These are phyloP conservation scores for Conidiobolus incongruus DNA, from an alignment of 371 early-diverging fungal genomes.

Conservation along the genomic window DNA sequence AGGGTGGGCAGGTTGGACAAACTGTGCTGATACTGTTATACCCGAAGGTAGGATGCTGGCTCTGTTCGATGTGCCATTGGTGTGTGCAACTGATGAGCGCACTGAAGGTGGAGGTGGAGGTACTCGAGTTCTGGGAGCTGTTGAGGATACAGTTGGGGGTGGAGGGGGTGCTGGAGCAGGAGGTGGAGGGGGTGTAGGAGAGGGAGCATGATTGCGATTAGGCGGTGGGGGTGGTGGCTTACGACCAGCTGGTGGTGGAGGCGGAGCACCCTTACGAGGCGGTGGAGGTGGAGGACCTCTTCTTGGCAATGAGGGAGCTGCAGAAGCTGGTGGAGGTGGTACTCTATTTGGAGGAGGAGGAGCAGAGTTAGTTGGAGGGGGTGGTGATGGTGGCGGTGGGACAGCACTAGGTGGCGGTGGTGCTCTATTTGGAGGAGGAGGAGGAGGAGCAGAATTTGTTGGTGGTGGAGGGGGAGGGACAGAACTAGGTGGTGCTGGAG, in stretches of 20 bases:
- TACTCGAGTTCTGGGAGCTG: background rate
- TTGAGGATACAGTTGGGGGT: slow-evolving; percentile 1
- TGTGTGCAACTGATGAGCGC: background rate
- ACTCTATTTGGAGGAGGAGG: background rate
- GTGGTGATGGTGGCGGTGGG: background rate
- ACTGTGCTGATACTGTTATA: background rate
- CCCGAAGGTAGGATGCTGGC: background rate
- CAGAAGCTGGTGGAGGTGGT: background rate
- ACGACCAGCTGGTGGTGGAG: background rate
- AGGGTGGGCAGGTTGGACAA: background rate
- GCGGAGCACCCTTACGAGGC: background rate
- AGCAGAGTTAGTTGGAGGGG: background rate
- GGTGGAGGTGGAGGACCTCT: slow-evolving; percentile 2
- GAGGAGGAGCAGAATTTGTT: slow-evolving; percentile 1
- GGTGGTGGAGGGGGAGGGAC: slow-evolving; percentile 12
- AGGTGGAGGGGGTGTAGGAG: background rate
- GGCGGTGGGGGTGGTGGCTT: background rate
- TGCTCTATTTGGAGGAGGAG: background rate
- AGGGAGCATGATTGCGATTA: background rate
- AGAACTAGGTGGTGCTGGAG: slow-evolving; percentile 10
- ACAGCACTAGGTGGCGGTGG: background rate
- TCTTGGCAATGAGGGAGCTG: background rate
- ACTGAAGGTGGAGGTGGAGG: slow-evolving; percentile 1
- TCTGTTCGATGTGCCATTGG: background rate
- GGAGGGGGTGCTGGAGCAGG: slow-evolving; percentile 1